Evolutionary conservation across 2,329 filamentous ascomycete genomes (phyloP), one percentile per base, ranked within the genome.

Genomic region (Pseudopithomyces chartarum): DNA sequence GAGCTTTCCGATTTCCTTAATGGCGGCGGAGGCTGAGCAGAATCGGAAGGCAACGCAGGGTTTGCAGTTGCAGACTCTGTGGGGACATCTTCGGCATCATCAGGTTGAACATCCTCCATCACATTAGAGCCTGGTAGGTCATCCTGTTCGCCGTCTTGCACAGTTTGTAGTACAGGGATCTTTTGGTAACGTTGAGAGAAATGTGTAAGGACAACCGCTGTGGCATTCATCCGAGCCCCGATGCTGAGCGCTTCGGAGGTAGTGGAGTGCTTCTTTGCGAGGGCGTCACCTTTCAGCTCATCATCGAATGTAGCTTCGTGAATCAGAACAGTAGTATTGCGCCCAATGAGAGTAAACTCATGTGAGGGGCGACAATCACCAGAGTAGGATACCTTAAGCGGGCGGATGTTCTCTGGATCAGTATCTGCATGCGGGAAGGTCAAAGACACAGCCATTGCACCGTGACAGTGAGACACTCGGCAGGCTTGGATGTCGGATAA

Each of bases 251-350:
- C 95, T 78, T 99, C 95, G 13, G 85, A 85, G 59, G 92, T 91
- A 8, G 95, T 99, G 38, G 85, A 91, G 79, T 99, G 95, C 70
- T 90, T 92, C 85, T 99, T 99, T 50, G 89, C 90, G 26, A 84
- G 72, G 3, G 95, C 95, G 68, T 97, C 93, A 15, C 83, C 85
- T 38, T 76, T 67, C 65, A 97, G 85, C 67, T 95, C 91, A 71
- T 97, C 91, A 65, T 95, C 91, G 71, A 99, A 98, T 0, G 95
- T 99, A 60, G 92, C 93, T 82, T 99, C 95, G 79, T 99, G 95
- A 54, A 99, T 86, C 5, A 97, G 85, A 6, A 99, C 83, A 13
- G 94, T 96, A 1, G 90, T 88, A 59, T 87, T 87, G 44, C 80
- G 79, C 44, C 91, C 96, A 49, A 94, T 89, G 12, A 76, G 64